Conservation (phyloP, 352 stramenopile genomes). For the Pythium vanterpoolii region DNA sequence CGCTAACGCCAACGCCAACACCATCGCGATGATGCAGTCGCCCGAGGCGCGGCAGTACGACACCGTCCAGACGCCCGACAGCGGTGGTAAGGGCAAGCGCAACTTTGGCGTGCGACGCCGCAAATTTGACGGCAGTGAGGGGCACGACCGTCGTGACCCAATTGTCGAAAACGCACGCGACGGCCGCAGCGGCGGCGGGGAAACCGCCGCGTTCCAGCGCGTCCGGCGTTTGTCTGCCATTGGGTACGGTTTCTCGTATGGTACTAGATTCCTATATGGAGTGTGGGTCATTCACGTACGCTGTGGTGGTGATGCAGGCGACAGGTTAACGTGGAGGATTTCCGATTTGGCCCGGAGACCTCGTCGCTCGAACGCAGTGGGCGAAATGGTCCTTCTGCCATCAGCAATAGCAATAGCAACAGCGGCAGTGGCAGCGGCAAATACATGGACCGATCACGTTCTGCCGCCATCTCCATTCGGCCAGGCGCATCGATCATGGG, state of each 20-base stretch:
- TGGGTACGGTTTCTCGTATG: neutral
- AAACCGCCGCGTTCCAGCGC: slow-evolving; percentile 12
- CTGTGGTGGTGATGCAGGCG: neutral
- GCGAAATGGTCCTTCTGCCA: neutral
- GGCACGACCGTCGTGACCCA: too few relatives aligned
- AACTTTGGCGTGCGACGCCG: slow-evolving; percentile 21
- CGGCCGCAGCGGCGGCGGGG: neutral
- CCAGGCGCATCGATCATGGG: slow-evolving; percentile 9
- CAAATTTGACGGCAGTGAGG: slow-evolving; percentile 3
- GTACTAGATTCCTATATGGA: neutral
- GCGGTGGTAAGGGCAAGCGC: slow-evolving; percentile 2
- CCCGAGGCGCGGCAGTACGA: slow-evolving; percentile 15
- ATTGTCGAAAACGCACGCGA: slow-evolving; percentile 20
- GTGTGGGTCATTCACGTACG: neutral
- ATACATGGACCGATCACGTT: slow-evolving; percentile 5
- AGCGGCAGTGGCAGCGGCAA: neutral
- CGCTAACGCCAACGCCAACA: neutral
- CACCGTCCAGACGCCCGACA: slow-evolving; percentile 20
- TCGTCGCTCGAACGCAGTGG: neutral
- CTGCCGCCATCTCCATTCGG: neutral
- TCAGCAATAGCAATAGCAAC: neutral
- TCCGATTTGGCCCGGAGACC: neutral
- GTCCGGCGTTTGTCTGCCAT: neutral
- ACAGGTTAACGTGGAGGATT: neutral
- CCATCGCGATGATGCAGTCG: slow-evolving; percentile 7